phyloP scores from a whole-genome alignment of 2,329 filamentous ascomycete species.

The Phaeosphaeriaceae sp. region DNA sequence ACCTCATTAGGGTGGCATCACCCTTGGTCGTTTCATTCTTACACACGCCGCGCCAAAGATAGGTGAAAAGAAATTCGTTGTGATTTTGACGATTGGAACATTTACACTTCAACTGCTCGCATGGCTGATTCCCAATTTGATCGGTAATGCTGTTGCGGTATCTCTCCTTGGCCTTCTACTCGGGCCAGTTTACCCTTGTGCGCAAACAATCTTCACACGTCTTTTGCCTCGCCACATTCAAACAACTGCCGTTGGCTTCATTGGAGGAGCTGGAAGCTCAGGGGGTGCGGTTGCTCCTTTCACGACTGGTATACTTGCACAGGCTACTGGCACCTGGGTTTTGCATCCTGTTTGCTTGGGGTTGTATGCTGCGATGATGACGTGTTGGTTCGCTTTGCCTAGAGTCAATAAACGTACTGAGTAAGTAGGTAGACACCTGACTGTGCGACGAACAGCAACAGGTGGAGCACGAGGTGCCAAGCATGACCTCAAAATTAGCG shows the following conservation, averaged over 20 bases:
- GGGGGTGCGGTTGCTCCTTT: conserved; percentile 73
- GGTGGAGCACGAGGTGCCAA: neutral
- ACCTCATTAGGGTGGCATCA: conserved; percentile 70
- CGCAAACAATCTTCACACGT: conserved; percentile 67
- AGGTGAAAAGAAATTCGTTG: conserved; percentile 74
- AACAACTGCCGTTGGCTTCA: conserved; percentile 69
- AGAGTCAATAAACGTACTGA: conserved; percentile 65
- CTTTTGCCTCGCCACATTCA: conserved; percentile 65
- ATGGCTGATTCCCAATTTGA: conserved; percentile 77
- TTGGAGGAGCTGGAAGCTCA: conserved; percentile 71
- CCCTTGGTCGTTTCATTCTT: conserved; percentile 74
- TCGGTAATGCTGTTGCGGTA: conserved; percentile 57
- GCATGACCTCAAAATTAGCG: neutral
- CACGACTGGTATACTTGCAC: conserved; percentile 67
- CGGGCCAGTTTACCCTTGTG: conserved; percentile 80
- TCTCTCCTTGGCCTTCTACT: conserved; percentile 73
- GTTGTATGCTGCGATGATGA: conserved; percentile 68
- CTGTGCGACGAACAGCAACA: neutral
- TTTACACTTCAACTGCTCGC: conserved; percentile 75
- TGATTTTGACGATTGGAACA: conserved; percentile 65
- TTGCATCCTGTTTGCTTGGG: conserved; percentile 70
- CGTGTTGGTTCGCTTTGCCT: conserved; percentile 69
- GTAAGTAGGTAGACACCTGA: conserved; percentile 41
- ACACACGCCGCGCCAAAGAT: conserved; percentile 69
- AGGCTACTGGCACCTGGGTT: conserved; percentile 68